These are phyloP conservation scores for Psilocybe cyanescens DNA, from an alignment of 768 basidiomycete species.

Conservation along the genomic window DNA sequence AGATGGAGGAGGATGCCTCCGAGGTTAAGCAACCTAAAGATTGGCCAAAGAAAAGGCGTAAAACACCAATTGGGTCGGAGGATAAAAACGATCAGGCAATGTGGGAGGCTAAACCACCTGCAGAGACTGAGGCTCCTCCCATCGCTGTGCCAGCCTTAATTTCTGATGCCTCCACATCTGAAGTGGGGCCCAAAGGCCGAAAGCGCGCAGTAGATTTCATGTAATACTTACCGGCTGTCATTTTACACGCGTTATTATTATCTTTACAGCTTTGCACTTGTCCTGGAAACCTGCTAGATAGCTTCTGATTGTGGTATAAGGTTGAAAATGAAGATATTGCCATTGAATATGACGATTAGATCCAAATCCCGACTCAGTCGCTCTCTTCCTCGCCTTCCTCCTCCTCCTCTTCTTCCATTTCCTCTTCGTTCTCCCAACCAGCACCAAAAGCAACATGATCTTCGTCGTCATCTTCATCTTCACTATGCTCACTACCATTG, in stretches of 20 bases:
- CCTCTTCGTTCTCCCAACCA: conserved; percentile 30
- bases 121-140: conserved; percentile 33
- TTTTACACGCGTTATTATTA: conserved; percentile 8
- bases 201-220: conserved; percentile 81
- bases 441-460: conserved; percentile 30
- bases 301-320: no score
- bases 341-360: background rate
- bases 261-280: no score
- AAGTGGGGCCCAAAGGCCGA: conserved; percentile 44
- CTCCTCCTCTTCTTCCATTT: conserved; percentile 30
- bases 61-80: conserved; percentile 40
- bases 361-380: background rate
- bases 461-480: conserved; percentile 30
- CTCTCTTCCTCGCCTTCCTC: conserved; percentile 27
- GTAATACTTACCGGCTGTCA: conserved; percentile 36
- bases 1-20: conserved; percentile 59
- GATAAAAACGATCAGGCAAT: conserved; percentile 51
- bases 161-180: conserved; percentile 24
- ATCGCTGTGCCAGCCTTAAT: conserved; percentile 17
- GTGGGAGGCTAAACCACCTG: conserved; percentile 71
- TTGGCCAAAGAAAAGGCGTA: conserved; percentile 47
- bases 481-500: conserved; percentile 30
- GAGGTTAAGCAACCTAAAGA: conserved; percentile 38
- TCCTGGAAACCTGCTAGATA: no score
- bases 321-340: background rate